Evolutionary conservation across 805 yeast genomes (phyloP), one percentile per base, ranked within the genome.

Genomic region (Pichia scutulata): DNA sequence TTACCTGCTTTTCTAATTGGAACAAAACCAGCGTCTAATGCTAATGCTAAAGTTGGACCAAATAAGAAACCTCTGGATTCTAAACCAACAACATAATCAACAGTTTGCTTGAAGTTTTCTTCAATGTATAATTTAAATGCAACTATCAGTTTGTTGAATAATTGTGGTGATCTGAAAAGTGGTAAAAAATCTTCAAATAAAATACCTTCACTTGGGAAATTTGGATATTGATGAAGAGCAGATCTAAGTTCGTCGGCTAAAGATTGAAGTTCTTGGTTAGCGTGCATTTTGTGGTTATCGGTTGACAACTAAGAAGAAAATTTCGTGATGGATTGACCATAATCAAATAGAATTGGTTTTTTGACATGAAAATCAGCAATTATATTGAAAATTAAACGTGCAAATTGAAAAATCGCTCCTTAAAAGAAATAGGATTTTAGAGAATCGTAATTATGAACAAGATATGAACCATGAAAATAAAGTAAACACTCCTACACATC

Each of bases 61-160:
- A 93, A 92, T 52, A 93, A 74, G 68, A 93, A 93, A 4, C 99
- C 99, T 70, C 99, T 84, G 46, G 97, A 86, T 70, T 93, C 99
- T 57, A 93, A 77, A 44, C 98, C 99, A 46, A 93, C 89, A 53
- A 93, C 76, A 64, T 85, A 92, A 64, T 93, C 97, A 55, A 95
- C 81, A 18, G 63, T 59, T 55, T 74, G 72, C 52, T 75, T 72
- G 63, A 77, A 77, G 24, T 71, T 65, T 55, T 72, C 72, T 52
- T 81, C 80, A 52, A 93, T 64, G 64, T 89, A 95, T 49, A 79
- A 63, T 68, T 84, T 80, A 72, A 92, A 86, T 18, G 96, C 96
- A 57, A 77, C 80, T 43, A 93, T 73, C 51, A 93, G 75, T 63
- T 86, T 84, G 63, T 84, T 83, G 77, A 93, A 93, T 50, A 86